A percentile compares a stretch with the other conserved stretches of the same genome.
phyloP scores from a whole-genome alignment of 768 basidiomycete species.

The Trametes punicea region DNA sequence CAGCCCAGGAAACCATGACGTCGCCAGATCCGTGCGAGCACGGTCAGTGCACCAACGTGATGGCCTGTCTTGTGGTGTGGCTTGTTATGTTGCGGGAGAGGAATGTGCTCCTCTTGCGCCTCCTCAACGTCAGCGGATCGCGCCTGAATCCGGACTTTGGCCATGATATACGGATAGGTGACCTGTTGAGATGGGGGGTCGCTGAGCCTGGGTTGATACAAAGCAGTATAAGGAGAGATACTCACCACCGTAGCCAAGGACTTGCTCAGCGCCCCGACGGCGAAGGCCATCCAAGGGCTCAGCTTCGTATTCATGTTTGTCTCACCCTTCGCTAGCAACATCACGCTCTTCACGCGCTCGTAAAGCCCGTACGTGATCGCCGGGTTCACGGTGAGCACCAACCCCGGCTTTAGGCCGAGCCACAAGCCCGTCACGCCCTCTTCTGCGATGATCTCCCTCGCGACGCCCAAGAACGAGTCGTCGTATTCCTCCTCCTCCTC shows the following conservation, averaged over 20 bases:
- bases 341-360: constrained; percentile 80
- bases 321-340: constrained; percentile 50
- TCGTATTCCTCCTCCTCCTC: constrained; percentile 36
- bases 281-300: constrained; percentile 74
- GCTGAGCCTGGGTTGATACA: not conserved
- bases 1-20: constrained; percentile 85
- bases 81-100: constrained; percentile 36
- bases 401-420: constrained; percentile 87
- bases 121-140: constrained; percentile 60
- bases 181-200: constrained; percentile 53
- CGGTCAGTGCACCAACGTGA: constrained; percentile 72
- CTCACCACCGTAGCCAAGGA: constrained; percentile 91
- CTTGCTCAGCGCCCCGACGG: constrained; percentile 91
- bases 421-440: constrained; percentile 87
- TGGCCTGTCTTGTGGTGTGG: constrained; percentile 45
- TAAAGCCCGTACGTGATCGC: constrained; percentile 97
- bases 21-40: constrained; percentile 67
- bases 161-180: constrained; percentile 95
- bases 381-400: constrained; percentile 96
- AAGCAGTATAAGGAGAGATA: constrained; percentile 22
- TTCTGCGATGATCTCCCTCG: constrained; percentile 82
- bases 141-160: constrained; percentile 94
- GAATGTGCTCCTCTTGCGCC: constrained; percentile 37
- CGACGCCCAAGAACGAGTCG: constrained; percentile 78
- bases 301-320: constrained; percentile 49